phyloP scores from a whole-genome alignment of 768 basidiomycete genomes.

The Mycena venus region DNA sequence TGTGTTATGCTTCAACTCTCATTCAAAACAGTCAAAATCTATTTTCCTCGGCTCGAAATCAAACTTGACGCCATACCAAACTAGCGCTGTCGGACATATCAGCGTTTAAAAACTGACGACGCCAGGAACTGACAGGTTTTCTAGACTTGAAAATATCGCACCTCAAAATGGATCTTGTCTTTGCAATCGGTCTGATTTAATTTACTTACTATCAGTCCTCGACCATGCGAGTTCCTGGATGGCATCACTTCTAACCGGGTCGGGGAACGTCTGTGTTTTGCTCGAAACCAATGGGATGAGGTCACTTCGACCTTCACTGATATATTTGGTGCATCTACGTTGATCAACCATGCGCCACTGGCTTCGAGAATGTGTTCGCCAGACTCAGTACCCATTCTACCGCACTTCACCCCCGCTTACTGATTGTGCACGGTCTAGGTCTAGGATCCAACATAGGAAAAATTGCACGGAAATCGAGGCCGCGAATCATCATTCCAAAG shows the following conservation, averaged over 20 bases:
- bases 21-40: background rate
- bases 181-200: background rate
- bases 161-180: background rate
- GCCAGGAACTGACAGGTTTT: background rate
- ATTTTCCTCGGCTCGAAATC: background rate
- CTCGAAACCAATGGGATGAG: background rate
- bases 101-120: background rate
- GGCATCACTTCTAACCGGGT: background rate
- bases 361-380: background rate
- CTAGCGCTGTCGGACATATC: constrained; percentile 2
- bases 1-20: background rate
- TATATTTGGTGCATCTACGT: background rate
- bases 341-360: background rate
- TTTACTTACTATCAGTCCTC: background rate
- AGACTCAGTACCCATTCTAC: background rate
- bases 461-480: background rate
- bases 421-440: background rate
- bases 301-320: background rate
- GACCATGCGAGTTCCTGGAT: background rate
- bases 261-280: background rate
- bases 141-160: background rate
- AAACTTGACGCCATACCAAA: background rate
- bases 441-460: background rate
- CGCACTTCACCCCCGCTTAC: background rate
- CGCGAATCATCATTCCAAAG: background rate